Evolutionary conservation across 2,329 filamentous ascomycete species (phyloP).

Genomic region (Colletotrichum tamarilloi): DNA sequence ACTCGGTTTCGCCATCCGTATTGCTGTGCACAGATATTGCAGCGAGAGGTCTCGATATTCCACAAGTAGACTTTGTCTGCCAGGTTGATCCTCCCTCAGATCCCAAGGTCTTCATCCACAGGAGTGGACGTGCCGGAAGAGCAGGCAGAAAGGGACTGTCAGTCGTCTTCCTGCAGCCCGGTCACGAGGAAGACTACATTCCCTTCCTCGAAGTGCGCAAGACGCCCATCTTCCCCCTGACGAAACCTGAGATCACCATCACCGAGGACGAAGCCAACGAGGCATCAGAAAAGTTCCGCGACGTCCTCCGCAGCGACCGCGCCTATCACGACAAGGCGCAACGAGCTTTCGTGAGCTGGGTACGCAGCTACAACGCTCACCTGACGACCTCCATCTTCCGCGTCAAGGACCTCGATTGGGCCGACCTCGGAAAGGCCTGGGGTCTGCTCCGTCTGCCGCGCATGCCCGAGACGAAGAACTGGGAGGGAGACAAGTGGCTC

Average conservation of each 20-base stretch:
- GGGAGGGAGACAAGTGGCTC: slow-evolving; percentile 74
- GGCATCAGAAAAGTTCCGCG: slow-evolving; percentile 70
- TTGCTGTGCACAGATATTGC: slow-evolving; percentile 94
- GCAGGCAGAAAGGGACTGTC: slow-evolving; percentile 89
- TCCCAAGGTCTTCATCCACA: slow-evolving; percentile 94
- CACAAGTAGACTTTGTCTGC: slow-evolving; percentile 89
- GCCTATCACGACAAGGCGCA: slow-evolving; percentile 87
- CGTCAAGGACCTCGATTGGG: slow-evolving; percentile 84
- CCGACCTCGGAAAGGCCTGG: slow-evolving; percentile 83
- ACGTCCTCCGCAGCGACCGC: slow-evolving; percentile 62
- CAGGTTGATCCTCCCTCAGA: slow-evolving; percentile 87
- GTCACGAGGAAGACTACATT: slow-evolving; percentile 89
- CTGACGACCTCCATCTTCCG: slow-evolving; percentile 93
- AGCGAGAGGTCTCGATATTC: slow-evolving; percentile 90
- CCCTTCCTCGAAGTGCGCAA: slow-evolving; percentile 88
- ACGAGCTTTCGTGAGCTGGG: slow-evolving; percentile 92
- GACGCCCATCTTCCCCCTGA: slow-evolving; percentile 79
- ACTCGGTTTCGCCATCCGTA: slow-evolving; percentile 79
- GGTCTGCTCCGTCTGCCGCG: slow-evolving; percentile 87
- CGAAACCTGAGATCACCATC: slow-evolving; percentile 66
- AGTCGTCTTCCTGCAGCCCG: slow-evolving; percentile 86
- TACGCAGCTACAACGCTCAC: slow-evolving; percentile 91
- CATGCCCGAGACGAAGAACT: slow-evolving; percentile 89
- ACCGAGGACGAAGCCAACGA: slow-evolving; percentile 69
- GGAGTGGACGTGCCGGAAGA: slow-evolving; percentile 88